Conservation (phyloP, 805 yeast genomes). For the Starmerella khaoyaiensis region DNA sequence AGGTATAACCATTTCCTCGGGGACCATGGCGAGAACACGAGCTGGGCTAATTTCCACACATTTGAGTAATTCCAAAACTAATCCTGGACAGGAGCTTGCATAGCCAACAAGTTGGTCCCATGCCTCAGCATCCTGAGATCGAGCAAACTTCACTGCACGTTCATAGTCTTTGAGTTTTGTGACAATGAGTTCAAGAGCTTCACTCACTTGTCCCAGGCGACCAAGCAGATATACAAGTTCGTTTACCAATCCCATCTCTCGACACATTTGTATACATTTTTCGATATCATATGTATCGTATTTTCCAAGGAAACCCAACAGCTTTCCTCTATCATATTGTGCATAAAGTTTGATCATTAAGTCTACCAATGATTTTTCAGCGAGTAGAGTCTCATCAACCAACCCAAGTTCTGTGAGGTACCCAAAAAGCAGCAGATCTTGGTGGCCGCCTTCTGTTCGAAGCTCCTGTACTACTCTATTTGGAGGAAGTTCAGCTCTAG, state of each 20-base stretch:
- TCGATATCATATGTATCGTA: conserved; percentile 50
- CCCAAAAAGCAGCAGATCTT: conserved; percentile 35
- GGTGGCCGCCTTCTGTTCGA: conserved; percentile 1
- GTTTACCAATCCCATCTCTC: conserved; percentile 38
- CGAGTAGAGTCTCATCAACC: conserved; percentile 43
- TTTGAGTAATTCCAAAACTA: conserved; percentile 60
- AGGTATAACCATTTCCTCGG: conserved; percentile 45
- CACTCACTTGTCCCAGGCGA: conserved; percentile 61
- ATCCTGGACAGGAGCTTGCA: conserved; percentile 60
- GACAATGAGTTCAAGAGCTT: conserved; percentile 65
- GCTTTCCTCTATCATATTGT: conserved; percentile 40
- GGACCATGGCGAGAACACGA: conserved; percentile 54
- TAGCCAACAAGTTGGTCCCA: conserved; percentile 67
- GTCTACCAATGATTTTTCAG: conserved; percentile 42
- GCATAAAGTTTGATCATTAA: conserved; percentile 54
- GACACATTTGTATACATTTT: conserved; percentile 55
- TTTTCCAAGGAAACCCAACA: conserved; percentile 49
- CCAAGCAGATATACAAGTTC: conserved; percentile 77
- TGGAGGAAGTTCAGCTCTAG: conserved; percentile 41
- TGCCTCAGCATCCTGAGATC: conserved; percentile 50
- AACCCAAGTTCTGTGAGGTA: conserved; percentile 49
- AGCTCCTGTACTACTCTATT: conserved; percentile 38
- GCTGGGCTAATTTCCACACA: conserved; percentile 40
- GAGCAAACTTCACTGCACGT: conserved; percentile 67
- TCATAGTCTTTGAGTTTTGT: conserved; percentile 66